These are phyloP conservation scores for Penicillium sp. DNA, from an alignment of 2,329 filamentous ascomycete species.

Conservation along the genomic window DNA sequence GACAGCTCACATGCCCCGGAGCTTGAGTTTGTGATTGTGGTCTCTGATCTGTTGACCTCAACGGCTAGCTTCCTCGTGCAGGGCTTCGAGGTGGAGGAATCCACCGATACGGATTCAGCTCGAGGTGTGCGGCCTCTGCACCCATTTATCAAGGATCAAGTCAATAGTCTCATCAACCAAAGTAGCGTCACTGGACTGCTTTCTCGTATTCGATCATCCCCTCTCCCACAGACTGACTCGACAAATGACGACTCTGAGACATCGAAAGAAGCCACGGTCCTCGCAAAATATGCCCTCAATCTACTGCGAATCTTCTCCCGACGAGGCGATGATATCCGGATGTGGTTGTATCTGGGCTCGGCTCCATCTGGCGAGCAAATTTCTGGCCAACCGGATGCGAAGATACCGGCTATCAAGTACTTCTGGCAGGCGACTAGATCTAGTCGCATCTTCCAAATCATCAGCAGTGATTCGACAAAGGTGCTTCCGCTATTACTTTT, in stretches of 20 bases:
- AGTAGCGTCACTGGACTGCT: conserved; percentile 72
- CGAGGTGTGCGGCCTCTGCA: conserved; percentile 42
- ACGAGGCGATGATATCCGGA: conserved; percentile 84
- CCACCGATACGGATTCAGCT: conserved; percentile 36
- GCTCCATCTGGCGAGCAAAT: conserved; percentile 51
- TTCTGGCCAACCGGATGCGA: conserved; percentile 39
- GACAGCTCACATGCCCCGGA: conserved; percentile 52
- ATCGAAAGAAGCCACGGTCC: conserved; percentile 68
- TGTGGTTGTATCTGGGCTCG: conserved; percentile 87
- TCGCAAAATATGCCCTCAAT: conserved; percentile 86
- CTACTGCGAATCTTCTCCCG: conserved; percentile 83
- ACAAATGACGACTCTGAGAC: conserved; percentile 42
- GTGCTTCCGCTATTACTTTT: conserved; percentile 66
- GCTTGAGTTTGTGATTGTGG: conserved; percentile 61
- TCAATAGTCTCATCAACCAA: conserved; percentile 75
- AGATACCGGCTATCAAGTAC: conserved; percentile 74
- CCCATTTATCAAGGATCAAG: conserved; percentile 67
- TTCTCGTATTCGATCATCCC: conserved; percentile 47
- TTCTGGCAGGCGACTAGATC: conserved; percentile 75
- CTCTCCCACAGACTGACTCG: conserved; percentile 31
- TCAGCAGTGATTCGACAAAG: conserved; percentile 62
- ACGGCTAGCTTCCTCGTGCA: conserved; percentile 61
- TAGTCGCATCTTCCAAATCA: conserved; percentile 63
- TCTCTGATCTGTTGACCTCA: conserved; percentile 62
- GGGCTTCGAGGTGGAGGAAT: conserved; percentile 53